Base-by-base conservation (phyloP, 2,329 filamentous ascomycete genomes). In the Aspergillus oerlinghausenensis region DNA sequence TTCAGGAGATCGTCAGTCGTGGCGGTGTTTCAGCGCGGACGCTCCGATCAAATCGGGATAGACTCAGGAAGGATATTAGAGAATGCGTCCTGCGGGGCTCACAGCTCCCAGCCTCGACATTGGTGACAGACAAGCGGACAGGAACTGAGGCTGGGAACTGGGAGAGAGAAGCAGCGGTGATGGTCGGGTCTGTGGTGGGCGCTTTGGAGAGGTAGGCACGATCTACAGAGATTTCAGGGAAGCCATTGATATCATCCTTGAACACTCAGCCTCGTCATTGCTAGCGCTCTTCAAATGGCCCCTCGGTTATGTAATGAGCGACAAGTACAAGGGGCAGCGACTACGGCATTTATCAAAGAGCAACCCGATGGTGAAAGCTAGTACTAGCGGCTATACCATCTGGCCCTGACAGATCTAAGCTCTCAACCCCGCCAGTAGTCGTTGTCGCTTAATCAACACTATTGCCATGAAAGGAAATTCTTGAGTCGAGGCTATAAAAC, bases 81-180 rank as follows among this genome's bases (percentile, higher is more conserved):
- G 90, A 93, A 54, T 94, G 92, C 63, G 94, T 99, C 1, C 76
- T 92, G 58, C 84, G 84, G 52, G 93, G 93, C 0, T 88, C 86
- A 38, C 84, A 87, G 70, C 70, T 88, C 51, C 89, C 90, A 1
- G 81, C 80, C 14, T 82, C 70, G 25, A 69, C 79, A 0, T 68
- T 84, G 8, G 70, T 73, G 11, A 79, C 74, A 56, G 76, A 73
- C 45, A 83, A 70, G 67, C 58, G 66, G 62, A 58, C 78, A 70
- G 74, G 80, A 45, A 68, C 76, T n/a, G 75, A 76, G 11, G 77
- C 77, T 60, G 75, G 77, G 6, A 82, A 79, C 55, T 97, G 91
- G 90, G 93, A 97, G 67, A 83, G 93, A 42, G 94, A 97, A 75
- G 88, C 92, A 50, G 92, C 92, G 1, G 92, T 97, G 50, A 97